Evolutionary conservation across 306 rosid species (phyloP), one percentile per base, ranked within the genome.

Genomic region (Pueraria montana): DNA sequence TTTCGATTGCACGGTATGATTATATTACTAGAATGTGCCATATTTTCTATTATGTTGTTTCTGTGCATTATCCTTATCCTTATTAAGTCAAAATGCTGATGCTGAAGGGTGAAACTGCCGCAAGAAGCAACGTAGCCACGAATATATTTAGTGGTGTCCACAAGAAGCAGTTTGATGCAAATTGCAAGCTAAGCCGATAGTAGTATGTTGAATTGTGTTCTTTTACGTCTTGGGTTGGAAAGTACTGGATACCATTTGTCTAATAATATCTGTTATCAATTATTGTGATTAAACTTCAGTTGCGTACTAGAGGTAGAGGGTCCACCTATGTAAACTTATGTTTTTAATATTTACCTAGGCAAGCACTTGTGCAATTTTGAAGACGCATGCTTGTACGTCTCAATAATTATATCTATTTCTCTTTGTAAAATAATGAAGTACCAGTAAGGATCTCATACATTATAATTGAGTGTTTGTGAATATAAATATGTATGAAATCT

Each of bases 21-120:
- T 62, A 65, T 65, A 2, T 34, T 32, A 36, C 11, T 26, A 72
- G 66, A 64, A 80, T 86, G 27, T 87, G 90, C 72, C 86, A 79
- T 80, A 86, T 48, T 62, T 26, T 27, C 13, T 18, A 40, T 50
- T 18, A 40, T 50, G 48, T 38, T 45, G 43, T 63, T 24, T 18
- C 13, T 21, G 40, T 74, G 46, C 43, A 2, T 21, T 77, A 20
- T 42, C 16, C 38, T 83, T 40, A 58, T 24, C 42, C 53, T 38
- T 30, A 11, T 36, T 4, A 38, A 49, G 21, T 71, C 43, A 63
- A 59, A 27, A 61, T 80, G 48, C 65, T 81, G 80, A 48, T 82
- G 75, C 74, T 72, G 50, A 48, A 65, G 8, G 84, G 52, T 75
- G 82, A 70, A 77, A 56, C 62, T 32, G 83, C 62, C 16, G 65